Conservation (phyloP, 2,329 filamentous ascomycete genomes). For the Lachnellula cervina region DNA sequence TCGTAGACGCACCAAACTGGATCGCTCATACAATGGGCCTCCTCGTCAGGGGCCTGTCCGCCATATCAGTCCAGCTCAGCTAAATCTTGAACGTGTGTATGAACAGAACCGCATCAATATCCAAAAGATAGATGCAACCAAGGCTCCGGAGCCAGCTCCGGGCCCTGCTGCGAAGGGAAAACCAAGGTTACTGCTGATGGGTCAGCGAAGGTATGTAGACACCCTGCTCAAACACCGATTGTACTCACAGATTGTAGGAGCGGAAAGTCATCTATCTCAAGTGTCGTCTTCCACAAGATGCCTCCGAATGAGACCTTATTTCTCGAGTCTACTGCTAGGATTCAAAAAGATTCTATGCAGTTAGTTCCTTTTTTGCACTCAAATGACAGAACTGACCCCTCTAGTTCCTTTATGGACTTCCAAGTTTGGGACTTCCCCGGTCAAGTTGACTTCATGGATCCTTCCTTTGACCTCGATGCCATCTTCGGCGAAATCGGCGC, state of each 20-base stretch:
- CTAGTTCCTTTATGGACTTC: slow-evolving; percentile 96
- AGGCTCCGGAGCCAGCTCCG: slow-evolving; percentile 40
- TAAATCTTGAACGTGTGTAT: slow-evolving; percentile 59
- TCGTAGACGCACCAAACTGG: slow-evolving; percentile 25
- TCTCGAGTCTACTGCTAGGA: slow-evolving; percentile 87
- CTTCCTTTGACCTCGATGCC: slow-evolving; percentile 83
- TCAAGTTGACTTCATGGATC: slow-evolving; percentile 87
- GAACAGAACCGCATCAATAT: slow-evolving; percentile 54
- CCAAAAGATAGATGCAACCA: slow-evolving; percentile 43
- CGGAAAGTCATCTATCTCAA: slow-evolving; percentile 96
- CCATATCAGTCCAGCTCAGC: slow-evolving; percentile 51
- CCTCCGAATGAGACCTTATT: slow-evolving; percentile 94
- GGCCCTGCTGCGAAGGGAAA: slow-evolving; percentile 55
- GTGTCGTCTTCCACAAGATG: slow-evolving; percentile 98
- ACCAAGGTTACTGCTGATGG: slow-evolving; percentile 88
- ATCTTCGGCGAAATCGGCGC: slow-evolving; percentile 94
- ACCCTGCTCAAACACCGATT: not conserved
- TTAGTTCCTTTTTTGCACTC: slow-evolving; percentile 42
- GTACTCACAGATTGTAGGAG: slow-evolving; percentile 55
- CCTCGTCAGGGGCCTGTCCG: slow-evolving; percentile 33
- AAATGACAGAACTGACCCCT: slow-evolving; percentile 9
- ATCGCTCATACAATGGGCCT: slow-evolving; percentile 29
- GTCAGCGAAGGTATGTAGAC: slow-evolving; percentile 73
- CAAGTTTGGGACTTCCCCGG: slow-evolving; percentile 98
- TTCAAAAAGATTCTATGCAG: slow-evolving; percentile 95